These are phyloP conservation scores for Rubus parviflorus DNA, from an alignment of 306 rosid species.

Conservation along the genomic window DNA sequence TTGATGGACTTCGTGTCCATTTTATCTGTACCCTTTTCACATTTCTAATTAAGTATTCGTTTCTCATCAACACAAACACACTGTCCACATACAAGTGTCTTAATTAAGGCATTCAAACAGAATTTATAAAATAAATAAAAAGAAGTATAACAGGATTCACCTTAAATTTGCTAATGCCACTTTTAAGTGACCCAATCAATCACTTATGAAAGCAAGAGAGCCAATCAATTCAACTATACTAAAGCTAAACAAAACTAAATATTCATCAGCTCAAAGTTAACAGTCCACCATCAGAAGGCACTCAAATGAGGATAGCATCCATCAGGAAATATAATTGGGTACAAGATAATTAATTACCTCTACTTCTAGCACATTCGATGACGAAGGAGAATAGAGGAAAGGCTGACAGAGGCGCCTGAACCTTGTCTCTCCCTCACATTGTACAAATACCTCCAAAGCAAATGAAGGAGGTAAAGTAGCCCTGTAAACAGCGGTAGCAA, in stretches of 20 bases:
- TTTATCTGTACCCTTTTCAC: not conserved
- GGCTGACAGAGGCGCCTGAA: constrained; percentile 98
- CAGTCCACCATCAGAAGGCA: not conserved
- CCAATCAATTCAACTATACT: not conserved
- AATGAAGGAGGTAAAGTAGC: constrained; percentile 98
- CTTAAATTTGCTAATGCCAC: not conserved
- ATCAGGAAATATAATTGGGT: constrained; percentile 7
- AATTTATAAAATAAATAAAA: too few relatives aligned
- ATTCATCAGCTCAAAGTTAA: not conserved
- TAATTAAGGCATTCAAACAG: not conserved
- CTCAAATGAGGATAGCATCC: constrained; percentile 16
- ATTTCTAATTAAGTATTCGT: not conserved
- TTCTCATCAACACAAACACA: not conserved
- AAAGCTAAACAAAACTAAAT: not conserved
- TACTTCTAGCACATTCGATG: constrained; percentile 94
- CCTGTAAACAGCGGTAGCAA: constrained; percentile 45
- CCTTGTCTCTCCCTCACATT: constrained; percentile 98
- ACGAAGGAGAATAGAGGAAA: constrained; percentile 94
- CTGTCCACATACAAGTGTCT: not conserved
- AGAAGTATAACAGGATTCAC: not conserved
- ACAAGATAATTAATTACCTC: constrained; percentile 59
- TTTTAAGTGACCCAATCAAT: not conserved
- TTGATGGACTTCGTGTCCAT: not conserved
- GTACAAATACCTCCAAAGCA: constrained; percentile 95
- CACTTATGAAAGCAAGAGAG: constrained; percentile 5